Base-by-base conservation (phyloP, 371 early-diverging fungal genomes). In the Zychaea mexicana region DNA sequence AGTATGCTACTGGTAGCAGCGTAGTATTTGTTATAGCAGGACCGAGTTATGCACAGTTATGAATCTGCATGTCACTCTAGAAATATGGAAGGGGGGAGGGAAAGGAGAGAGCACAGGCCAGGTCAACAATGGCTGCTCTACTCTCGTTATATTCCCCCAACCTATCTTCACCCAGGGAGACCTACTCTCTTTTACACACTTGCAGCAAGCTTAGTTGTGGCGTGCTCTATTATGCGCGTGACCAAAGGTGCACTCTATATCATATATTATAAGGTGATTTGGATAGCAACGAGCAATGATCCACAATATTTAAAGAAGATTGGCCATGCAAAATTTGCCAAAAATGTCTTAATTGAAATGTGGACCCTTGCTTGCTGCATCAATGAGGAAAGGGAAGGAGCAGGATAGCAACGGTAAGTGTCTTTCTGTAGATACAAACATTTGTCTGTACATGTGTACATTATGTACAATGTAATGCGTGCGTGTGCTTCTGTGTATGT, bases 271-370 rank as follows among this genome's bases (percentile, higher is more conserved):
- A 30, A 19, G 15, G 32, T 54, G 17, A 30, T 54, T 32, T 33
- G 30, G 15, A 54, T 30, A 54, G 28, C 19, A 22, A 54, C 30
- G 31, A 33, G 31, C 24, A 13, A 33, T 54, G n/a, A 54, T 28
- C n/a, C 53, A 53, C 53, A 53, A 24, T 24, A 53, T 15, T 8
- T 28, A 27, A 28, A 53, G 6, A 13, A 30, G 33, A 1, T 32
- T 32, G 24, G 53, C 59, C 45, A 42, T 58, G 59, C 59, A 58
- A 58, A 58, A 27, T 33, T 58, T 58, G 19, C 56, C 56, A 56
- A 56, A 56, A 33, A 56, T 56, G 56, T 56, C 19, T 36, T 33
- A 56, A 56, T 56, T 56, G 56, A 56, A 56, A 56, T 33, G 56
- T 36, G 56, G 27, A 56, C 56, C 56, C 56, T 56, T 33, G 49